Evolutionary conservation across 176 grass and related monocot genomes (phyloP).

Genomic region (Metroxylon sagu): DNA sequence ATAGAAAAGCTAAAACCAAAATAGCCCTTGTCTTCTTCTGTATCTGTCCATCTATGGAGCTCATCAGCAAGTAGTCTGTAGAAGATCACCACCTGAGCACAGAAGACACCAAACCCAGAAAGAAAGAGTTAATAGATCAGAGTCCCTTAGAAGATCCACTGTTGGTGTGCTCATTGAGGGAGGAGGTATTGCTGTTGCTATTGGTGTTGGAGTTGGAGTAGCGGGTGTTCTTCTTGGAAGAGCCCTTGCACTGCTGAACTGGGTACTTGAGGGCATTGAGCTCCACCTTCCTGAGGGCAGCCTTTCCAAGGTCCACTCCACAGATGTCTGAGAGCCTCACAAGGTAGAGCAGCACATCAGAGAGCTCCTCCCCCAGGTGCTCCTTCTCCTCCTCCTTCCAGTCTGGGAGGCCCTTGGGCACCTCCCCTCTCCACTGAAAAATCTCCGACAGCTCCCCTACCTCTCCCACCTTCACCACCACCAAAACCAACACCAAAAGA

Average conservation of each 20-base stretch:
- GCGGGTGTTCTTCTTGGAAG: not conserved
- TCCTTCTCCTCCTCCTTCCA: constrained; percentile 68
- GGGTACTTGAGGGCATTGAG: constrained; percentile 83
- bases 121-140: not conserved
- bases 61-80: too few species aligned
- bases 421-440: constrained; percentile 96
- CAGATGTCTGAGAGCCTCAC: constrained; percentile 82
- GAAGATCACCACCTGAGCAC: too few species aligned
- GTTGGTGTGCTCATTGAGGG: not conserved
- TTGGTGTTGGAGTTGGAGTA: not conserved
- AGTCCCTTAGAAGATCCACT: not conserved
- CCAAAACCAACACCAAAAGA: not conserved
- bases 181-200: not conserved
- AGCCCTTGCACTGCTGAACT: constrained; percentile 35
- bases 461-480: constrained; percentile 64
- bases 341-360: constrained; percentile 83
- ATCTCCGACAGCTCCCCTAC: constrained; percentile 89
- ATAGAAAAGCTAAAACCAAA: not conserved
- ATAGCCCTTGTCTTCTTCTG: too few species aligned
- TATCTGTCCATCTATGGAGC: too few species aligned
- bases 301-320: constrained; percentile 60
- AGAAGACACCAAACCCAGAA: not conserved
- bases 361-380: constrained; percentile 84
- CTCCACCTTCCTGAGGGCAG: constrained; percentile 63
- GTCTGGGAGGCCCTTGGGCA: constrained; percentile 66